Percentiles rank a stretch among this genome's conserved stretches.
Evolutionary conservation across 495 filamentous ascomycete species (phyloP).

Genomic region (Delitschia confertaspora): DNA sequence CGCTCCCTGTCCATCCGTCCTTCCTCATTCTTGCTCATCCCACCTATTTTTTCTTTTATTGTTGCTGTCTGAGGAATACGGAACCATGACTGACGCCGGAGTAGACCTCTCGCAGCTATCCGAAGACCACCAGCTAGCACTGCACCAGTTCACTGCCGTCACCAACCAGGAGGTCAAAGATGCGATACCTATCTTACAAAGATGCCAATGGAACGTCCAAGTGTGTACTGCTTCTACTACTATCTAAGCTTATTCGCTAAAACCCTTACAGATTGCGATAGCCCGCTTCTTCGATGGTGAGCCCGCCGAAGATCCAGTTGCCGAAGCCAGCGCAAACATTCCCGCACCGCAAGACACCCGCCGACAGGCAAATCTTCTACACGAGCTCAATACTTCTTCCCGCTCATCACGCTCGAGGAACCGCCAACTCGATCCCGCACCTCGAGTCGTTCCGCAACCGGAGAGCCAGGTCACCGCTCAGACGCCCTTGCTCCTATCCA

Average conservation of each 20-base stretch:
- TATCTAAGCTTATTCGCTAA: conserved; percentile 16
- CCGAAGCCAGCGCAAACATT: conserved; percentile 55
- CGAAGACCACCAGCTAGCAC: conserved; percentile 62
- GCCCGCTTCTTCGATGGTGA: conserved; percentile 97
- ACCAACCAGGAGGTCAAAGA: conserved; percentile 71
- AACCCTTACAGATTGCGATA: conserved; percentile 65
- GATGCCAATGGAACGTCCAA: conserved; percentile 95
- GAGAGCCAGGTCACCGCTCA: conserved; percentile 53
- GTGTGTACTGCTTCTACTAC: conserved; percentile 40
- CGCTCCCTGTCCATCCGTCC: too few relatives aligned
- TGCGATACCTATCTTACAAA: conserved; percentile 69
- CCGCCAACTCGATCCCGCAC: conserved; percentile 52
- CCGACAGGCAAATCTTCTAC: conserved; percentile 59
- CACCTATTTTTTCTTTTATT: too few relatives aligned
- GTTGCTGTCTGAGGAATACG: too few relatives aligned
- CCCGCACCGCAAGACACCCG: conserved; percentile 50
- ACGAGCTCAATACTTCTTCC: conserved; percentile 41
- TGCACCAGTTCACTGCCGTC: conserved; percentile 81
- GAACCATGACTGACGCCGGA: conserved; percentile 31
- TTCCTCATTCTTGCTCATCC: too few relatives aligned
- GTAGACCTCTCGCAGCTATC: conserved; percentile 63
- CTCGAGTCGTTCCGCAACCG: conserved; percentile 69
- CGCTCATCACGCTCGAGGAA: conserved; percentile 26
- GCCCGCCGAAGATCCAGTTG: conserved; percentile 64
- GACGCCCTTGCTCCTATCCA: conserved; percentile 62